Base-by-base conservation (phyloP, 768 basidiomycete genomes). In the Panellus pusillus region DNA sequence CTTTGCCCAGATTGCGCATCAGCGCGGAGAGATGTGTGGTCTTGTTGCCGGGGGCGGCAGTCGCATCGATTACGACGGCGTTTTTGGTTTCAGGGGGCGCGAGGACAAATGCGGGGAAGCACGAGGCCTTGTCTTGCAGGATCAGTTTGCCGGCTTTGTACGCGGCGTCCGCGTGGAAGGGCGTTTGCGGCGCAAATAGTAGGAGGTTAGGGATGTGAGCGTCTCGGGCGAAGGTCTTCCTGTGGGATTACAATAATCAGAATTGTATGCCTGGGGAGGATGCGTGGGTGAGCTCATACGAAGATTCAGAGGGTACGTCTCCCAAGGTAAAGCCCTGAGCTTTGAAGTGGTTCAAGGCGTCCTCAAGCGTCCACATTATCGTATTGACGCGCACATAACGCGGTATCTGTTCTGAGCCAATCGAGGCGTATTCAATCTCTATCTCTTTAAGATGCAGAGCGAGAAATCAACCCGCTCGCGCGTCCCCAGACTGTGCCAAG, bases 1-100 rank as follows among this genome's bases (percentile, higher is more conserved):
- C 95, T 71, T 85, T 89, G 63, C 93, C 92, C 66, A 81, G 79
- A 60, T 87, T 87, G 15, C 74, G 66, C 89, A 98, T 92, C 40
- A 98, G 73, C 19, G 94, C 92, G 61, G 91, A 89, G 19, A 98
- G 71, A 69, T 96, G 93, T 8, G 93, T 89, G 2, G 97, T 98
- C 73, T 99, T 99, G 73, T 99, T 99, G 0, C 97, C 97, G 0
- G 97, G 97, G 1, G 97, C 97, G 38, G 94, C 89, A 11, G 94
- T 98, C 12, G 93, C 94, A 69, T 98, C 96, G 37, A 98, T 89
- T 28, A 93, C 90, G 43, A 79, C 74, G 49, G 73, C 70, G 38
- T 76, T 67, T 18, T 81, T 75, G 17, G 64, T 68, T 2, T 75
- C 70, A 11, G 86, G 87, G 39, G 91, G 89, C 18, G 84, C 79